Evolutionary conservation across 148 eudicot species (phyloP).

Genomic region (Nepenthes gracilis): DNA sequence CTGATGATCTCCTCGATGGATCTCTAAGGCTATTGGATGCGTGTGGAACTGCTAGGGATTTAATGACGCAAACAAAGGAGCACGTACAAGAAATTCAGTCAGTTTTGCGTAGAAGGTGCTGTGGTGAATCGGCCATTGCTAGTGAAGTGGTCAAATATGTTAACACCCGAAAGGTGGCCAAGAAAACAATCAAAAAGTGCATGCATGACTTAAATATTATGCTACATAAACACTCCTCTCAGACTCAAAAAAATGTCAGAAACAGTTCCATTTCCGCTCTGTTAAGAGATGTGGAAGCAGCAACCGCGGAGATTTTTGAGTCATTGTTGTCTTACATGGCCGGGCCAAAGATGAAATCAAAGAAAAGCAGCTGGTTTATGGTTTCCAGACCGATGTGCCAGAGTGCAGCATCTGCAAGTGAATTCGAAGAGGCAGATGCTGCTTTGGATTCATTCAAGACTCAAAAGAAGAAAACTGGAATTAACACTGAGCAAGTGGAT

Average conservation of each 20-base stretch:
- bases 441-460: conserved; percentile 1
- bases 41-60: conserved; percentile 11
- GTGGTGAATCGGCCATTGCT: conserved; percentile 1
- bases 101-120: conserved; percentile 7
- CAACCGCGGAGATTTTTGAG: conserved; percentile 6
- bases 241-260: background rate
- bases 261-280: background rate
- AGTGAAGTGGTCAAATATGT: conserved; percentile 6
- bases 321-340: conserved; percentile 9
- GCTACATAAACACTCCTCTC: background rate
- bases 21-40: conserved; percentile 20
- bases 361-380: conserved; percentile 11
- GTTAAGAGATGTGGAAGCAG: conserved; percentile 11
- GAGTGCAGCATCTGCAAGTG: background rate
- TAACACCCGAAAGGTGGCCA: conserved; percentile 10
- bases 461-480: conserved; percentile 4
- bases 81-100: conserved; percentile 12
- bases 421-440: conserved; percentile 10
- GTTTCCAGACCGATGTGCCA: conserved; percentile 8
- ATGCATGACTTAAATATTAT: conserved; percentile 4
- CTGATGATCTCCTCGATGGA: conserved; percentile 17
- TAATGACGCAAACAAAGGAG: conserved; percentile 11
- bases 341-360: conserved; percentile 3
- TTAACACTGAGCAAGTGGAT: background rate
- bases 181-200: conserved; percentile 6